Evolutionary conservation across 2,329 filamentous ascomycete species (phyloP).

Genomic region (Alternaria sp.): DNA sequence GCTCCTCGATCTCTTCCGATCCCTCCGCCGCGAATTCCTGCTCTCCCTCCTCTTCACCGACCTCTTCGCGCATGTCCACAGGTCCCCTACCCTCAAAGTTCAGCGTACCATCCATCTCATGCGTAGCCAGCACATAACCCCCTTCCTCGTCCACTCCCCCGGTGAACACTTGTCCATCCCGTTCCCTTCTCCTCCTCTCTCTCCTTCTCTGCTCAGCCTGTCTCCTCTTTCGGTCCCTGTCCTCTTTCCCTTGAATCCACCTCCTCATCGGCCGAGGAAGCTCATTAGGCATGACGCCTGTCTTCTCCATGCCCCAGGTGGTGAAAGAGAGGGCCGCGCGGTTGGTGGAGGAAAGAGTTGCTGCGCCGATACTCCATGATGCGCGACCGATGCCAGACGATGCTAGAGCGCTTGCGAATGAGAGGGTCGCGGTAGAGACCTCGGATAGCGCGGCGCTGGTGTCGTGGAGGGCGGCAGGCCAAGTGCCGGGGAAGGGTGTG

Average conservation of each 20-base stretch:
- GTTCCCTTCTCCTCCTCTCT: neutral
- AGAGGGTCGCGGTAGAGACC: conserved; percentile 12
- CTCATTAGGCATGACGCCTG: neutral
- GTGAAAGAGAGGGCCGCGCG: neutral
- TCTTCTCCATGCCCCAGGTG: neutral
- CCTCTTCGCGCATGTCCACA: neutral
- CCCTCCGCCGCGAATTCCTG: neutral
- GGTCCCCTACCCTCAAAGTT: neutral
- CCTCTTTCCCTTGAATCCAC: neutral
- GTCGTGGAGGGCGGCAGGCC: conserved; percentile 17
- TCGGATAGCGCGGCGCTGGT: conserved; percentile 12
- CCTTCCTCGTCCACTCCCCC: conserved; percentile 1
- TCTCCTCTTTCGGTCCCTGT: neutral
- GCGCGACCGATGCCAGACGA: conserved; percentile 19
- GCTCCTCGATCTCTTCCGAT: neutral
- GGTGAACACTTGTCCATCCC: neutral
- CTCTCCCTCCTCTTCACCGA: neutral
- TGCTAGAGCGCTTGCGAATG: conserved; percentile 16
- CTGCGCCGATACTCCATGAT: conserved; percentile 16
- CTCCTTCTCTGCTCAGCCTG: neutral
- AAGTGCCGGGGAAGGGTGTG: conserved; percentile 23
- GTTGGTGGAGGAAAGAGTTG: conserved; percentile 4
- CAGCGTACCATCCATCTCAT: neutral
- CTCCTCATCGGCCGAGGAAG: neutral
- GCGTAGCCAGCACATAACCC: neutral